These are phyloP conservation scores for Xerocomus amazonicus DNA, from an alignment of 1,284 basidiomycete genomes.

Conservation along the genomic window DNA sequence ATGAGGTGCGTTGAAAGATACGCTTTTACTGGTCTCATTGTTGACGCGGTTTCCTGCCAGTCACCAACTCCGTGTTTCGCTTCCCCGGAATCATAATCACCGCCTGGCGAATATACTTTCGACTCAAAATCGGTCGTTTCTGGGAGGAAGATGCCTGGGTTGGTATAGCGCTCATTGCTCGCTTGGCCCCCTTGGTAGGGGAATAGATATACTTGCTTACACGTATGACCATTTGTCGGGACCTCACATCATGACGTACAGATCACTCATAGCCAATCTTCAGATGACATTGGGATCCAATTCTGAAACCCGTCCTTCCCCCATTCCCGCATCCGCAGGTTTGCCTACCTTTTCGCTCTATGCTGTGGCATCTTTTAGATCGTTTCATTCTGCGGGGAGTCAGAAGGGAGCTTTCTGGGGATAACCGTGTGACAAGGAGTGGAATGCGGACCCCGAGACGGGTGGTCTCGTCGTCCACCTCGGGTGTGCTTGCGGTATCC, in stretches of 20 bases:
- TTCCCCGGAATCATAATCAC: constrained; percentile 11
- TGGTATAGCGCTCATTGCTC: background rate
- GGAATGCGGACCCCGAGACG: too few relatives aligned
- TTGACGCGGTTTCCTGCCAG: background rate
- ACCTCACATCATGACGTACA: background rate
- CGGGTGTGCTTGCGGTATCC: too few relatives aligned
- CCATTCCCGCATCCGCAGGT: background rate
- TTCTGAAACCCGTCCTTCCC: constrained; percentile 6
- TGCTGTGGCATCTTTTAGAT: constrained; percentile 7
- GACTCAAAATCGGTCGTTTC: constrained; percentile 12
- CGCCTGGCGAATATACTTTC: constrained; percentile 11
- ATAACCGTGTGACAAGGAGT: background rate
- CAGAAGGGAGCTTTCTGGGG: background rate
- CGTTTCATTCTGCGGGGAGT: constrained; percentile 1
- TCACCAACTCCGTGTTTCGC: background rate
- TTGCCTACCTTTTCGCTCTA: constrained; percentile 2
- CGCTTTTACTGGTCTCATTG: background rate
- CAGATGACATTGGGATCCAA: constrained; percentile 1
- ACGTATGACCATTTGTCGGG: constrained; percentile 3
- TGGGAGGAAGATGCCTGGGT: constrained; percentile 19
- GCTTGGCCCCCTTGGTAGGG: constrained; percentile 1
- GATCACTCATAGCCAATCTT: background rate
- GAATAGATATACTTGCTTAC: constrained; percentile 4
- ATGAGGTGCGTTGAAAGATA: constrained; percentile 1
- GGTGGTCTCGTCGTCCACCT: too few relatives aligned